phyloP scores from a whole-genome alignment of 306 rosid species.

The Pterocarpus macrocarpus region DNA sequence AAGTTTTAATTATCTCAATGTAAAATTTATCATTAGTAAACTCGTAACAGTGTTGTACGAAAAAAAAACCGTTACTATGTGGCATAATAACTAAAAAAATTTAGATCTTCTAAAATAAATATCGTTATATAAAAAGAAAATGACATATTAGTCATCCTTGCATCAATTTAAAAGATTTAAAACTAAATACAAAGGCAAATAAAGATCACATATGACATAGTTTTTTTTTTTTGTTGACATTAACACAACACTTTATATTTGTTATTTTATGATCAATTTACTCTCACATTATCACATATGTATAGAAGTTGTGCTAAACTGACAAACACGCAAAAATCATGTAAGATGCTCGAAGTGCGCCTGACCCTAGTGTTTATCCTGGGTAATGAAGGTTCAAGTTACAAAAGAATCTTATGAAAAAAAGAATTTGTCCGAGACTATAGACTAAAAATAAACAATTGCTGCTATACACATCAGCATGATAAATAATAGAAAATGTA shows the following conservation, averaged over 20 bases:
- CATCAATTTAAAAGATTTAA: too few relatives aligned
- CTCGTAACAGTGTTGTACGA: too few relatives aligned
- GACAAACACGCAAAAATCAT: slow-evolving; percentile 50
- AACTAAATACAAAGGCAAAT: neutral
- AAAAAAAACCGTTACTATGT: too few relatives aligned
- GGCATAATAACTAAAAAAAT: too few relatives aligned
- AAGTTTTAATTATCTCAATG: too few relatives aligned
- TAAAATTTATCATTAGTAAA: too few relatives aligned
- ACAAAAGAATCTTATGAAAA: slow-evolving; percentile 64
- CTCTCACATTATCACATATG: neutral
- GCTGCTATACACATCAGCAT: slow-evolving; percentile 69
- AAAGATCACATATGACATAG: neutral
- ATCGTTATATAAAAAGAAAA: too few relatives aligned
- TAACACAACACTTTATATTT: neutral
- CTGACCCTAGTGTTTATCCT: slow-evolving; percentile 44
- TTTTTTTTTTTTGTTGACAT: neutral
- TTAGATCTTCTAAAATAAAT: too few relatives aligned
- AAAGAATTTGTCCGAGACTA: slow-evolving; percentile 56
- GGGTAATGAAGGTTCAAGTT: slow-evolving; percentile 54
- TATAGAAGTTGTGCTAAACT: slow-evolving; percentile 5
- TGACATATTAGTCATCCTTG: too few relatives aligned
- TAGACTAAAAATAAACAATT: slow-evolving; percentile 53
- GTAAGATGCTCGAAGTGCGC: slow-evolving; percentile 42
- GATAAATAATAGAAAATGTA: slow-evolving; percentile 61
- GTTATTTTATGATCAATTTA: slow-evolving; percentile 39